Evolutionary conservation across 1,284 basidiomycete species (phyloP).

Genomic region (Fomitopsis betulina): DNA sequence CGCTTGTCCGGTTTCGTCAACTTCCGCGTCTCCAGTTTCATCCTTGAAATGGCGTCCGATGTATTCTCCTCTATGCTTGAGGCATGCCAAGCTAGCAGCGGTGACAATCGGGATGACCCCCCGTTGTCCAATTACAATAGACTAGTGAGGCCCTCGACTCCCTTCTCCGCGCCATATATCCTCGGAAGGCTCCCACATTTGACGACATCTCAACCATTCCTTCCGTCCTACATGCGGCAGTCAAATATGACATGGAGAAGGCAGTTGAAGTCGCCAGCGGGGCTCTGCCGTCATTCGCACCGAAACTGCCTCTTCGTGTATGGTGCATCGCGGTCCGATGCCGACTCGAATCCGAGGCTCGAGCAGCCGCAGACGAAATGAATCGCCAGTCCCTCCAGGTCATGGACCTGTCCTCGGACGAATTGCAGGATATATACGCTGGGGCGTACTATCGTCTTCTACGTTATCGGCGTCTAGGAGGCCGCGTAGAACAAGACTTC

Average conservation of each 20-base stretch:
- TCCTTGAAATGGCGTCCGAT: neutral
- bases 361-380: neutral
- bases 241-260: constrained; percentile 11
- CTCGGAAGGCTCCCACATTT: neutral
- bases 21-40: neutral
- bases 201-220: constrained; percentile 2
- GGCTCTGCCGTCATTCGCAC: neutral
- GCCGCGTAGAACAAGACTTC: neutral
- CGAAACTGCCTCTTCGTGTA: neutral
- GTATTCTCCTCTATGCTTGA: constrained; percentile 7
- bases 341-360: neutral
- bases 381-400: neutral
- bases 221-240: constrained; percentile 7
- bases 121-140: constrained; percentile 1
- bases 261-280: neutral
- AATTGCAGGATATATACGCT: neutral
- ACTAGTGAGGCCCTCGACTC: constrained; percentile 1
- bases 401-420: neutral
- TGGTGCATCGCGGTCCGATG: neutral
- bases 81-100: neutral
- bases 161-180: constrained; percentile 2
- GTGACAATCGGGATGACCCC: neutral
- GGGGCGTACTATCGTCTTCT: neutral
- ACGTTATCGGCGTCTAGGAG: neutral
- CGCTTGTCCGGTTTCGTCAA: constrained; percentile 4